Conservation (phyloP, 2,329 filamentous ascomycete species). For the Ceratocystis colombiana region DNA sequence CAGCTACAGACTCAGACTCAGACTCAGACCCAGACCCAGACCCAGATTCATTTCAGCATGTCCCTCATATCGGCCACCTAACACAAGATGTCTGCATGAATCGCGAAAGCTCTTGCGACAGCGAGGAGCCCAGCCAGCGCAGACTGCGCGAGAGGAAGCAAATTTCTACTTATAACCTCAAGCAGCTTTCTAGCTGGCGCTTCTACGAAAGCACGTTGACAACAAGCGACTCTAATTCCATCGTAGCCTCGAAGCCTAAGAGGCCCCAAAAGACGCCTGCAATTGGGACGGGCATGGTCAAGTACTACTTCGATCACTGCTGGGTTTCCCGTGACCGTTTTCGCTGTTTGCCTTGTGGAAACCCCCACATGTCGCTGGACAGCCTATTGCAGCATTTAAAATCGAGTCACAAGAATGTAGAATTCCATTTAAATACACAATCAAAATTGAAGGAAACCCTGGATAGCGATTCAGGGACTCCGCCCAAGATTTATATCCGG, state of each 20-base stretch:
- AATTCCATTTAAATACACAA: constrained; percentile 26
- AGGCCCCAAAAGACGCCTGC: not conserved
- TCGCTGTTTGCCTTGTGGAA: constrained; percentile 44
- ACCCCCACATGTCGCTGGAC: constrained; percentile 39
- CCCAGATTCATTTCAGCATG: not conserved
- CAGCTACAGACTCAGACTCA: not conserved
- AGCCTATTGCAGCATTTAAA: constrained; percentile 42
- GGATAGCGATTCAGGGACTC: constrained; percentile 31
- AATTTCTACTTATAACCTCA: constrained; percentile 43
- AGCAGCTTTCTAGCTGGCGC: constrained; percentile 42
- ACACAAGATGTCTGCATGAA: not conserved
- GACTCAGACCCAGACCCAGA: not conserved
- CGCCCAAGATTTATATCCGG: constrained; percentile 29
- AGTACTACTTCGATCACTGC: constrained; percentile 39
- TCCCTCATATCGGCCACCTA: not conserved
- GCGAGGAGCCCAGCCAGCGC: not conserved
- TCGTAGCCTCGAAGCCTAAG: not conserved
- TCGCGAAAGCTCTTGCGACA: not conserved
- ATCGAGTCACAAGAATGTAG: constrained; percentile 14
- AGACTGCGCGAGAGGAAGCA: constrained; percentile 10
- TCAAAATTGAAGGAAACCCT: constrained; percentile 38
- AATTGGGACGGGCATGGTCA: constrained; percentile 34
- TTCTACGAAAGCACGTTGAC: not conserved
- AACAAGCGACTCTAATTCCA: not conserved
- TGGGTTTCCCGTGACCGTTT: constrained; percentile 41